Evolutionary conservation across 192 early-diverging fungal species (phyloP).

Genomic region (Coemansia erecta): DNA sequence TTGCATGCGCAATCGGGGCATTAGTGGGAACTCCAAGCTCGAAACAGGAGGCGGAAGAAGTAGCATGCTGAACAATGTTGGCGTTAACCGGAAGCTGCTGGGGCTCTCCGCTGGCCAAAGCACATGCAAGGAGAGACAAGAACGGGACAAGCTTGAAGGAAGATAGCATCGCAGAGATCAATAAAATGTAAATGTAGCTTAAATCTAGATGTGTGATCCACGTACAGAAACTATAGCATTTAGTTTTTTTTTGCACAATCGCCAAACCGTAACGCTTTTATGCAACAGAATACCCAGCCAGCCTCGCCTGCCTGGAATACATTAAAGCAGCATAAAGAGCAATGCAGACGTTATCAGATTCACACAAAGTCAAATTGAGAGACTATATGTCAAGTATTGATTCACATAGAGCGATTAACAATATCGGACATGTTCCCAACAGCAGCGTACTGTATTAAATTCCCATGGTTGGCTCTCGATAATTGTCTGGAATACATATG

Average conservation of each 20-base stretch:
- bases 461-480: too few species aligned
- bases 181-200: not conserved
- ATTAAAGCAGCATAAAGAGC: not conserved
- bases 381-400: too few species aligned
- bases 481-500: too few species aligned
- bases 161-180: not conserved
- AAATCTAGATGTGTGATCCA: not conserved
- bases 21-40: not conserved
- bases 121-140: constrained; percentile 1
- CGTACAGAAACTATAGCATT: too few species aligned
- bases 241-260: too few species aligned
- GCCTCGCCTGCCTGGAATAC: too few species aligned
- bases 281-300: too few species aligned
- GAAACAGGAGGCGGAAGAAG: not conserved
- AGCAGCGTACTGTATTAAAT: too few species aligned
- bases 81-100: not conserved
- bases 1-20: not conserved
- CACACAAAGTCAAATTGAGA: too few species aligned
- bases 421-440: too few species aligned
- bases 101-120: not conserved
- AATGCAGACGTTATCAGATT: not conserved
- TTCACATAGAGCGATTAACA: too few species aligned
- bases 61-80: not conserved
- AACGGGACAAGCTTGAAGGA: constrained; percentile 2
- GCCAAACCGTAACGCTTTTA: too few species aligned